Conservation (phyloP, 257 asterid genomes). For the Fraxinus pennsylvanica region DNA sequence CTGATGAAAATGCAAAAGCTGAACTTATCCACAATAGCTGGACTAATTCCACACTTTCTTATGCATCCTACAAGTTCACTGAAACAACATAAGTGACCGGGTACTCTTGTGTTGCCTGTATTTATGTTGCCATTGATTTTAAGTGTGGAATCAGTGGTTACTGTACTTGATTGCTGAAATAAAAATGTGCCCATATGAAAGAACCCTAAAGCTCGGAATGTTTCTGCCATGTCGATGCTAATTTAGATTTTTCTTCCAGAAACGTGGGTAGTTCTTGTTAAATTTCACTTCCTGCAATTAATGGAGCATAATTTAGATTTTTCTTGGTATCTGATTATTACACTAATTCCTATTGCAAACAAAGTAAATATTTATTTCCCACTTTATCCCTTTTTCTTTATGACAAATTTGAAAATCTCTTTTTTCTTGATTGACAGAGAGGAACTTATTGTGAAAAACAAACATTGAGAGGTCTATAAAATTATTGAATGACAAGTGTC, state of each 20-base stretch:
- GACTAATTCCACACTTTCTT: constrained; percentile 55
- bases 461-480: background rate
- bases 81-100: constrained; percentile 23
- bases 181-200: background rate
- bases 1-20: constrained; percentile 58
- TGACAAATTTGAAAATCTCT: background rate
- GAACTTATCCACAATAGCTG: constrained; percentile 71
- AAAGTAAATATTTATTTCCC: background rate
- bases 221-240: background rate
- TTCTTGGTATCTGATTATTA: background rate
- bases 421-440: background rate
- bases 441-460: background rate
- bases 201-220: background rate
- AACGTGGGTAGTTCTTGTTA: background rate
- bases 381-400: background rate
- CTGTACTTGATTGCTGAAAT: background rate
- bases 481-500: too few species aligned
- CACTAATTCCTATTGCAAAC: background rate
- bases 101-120: background rate
- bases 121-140: background rate
- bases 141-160: background rate
- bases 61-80: constrained; percentile 70
- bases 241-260: background rate
- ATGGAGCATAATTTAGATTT: background rate
- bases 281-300: background rate